Conservation (phyloP, 176 grass and related monocot species). For the Canna indica region DNA sequence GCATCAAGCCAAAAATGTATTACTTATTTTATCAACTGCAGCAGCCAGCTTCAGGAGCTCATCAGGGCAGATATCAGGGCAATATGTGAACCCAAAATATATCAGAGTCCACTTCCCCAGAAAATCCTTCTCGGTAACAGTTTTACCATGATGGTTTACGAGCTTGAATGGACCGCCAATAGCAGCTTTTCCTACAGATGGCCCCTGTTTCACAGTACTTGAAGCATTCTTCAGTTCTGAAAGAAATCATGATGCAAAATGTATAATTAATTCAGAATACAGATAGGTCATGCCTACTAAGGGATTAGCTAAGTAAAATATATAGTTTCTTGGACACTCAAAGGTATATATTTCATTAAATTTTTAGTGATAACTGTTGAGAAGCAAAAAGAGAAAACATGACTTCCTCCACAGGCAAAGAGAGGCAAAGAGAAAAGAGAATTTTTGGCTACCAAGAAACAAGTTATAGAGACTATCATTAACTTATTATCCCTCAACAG, state of each 20-base stretch:
- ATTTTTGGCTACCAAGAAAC: too few relatives aligned
- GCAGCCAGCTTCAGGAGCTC: conserved; percentile 62
- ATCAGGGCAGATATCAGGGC: conserved; percentile 75
- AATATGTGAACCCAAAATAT: conserved; percentile 73
- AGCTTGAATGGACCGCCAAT: conserved; percentile 73
- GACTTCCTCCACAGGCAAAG: background rate
- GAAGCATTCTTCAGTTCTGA: conserved; percentile 48
- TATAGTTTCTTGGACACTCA: background rate
- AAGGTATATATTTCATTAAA: background rate
- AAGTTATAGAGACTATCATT: too few relatives aligned
- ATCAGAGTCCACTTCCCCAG: conserved; percentile 71
- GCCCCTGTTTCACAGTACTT: conserved; percentile 40
- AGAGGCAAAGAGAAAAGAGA: too few relatives aligned
- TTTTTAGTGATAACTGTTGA: background rate
- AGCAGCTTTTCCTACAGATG: conserved; percentile 36
- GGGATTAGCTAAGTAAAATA: background rate
- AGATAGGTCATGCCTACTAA: background rate
- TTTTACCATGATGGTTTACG: conserved; percentile 41
- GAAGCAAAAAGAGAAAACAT: background rate
- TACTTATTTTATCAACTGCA: conserved; percentile 68
- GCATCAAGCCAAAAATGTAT: conserved; percentile 5
- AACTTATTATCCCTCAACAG: too few relatives aligned
- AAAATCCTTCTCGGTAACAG: conserved; percentile 56
- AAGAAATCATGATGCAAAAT: background rate
- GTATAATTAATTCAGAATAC: background rate